Evolutionary conservation across 2,329 filamentous ascomycete genomes (phyloP).

Genomic region (Nothophoma quercina): DNA sequence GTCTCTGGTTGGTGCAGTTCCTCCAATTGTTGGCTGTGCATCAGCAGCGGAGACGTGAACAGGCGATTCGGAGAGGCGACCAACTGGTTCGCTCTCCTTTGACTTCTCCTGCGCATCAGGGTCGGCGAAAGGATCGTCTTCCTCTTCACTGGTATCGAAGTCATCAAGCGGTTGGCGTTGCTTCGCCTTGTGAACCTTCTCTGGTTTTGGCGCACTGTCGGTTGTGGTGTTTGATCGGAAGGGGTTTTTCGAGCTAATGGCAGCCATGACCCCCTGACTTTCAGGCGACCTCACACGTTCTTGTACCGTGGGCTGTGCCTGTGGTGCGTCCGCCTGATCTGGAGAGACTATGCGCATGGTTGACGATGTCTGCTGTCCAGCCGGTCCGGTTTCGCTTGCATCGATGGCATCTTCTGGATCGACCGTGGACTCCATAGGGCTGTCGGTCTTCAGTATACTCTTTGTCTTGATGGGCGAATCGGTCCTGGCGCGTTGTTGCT

Average conservation of each 20-base stretch:
- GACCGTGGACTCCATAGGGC: slow-evolving; percentile 36
- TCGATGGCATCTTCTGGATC: slow-evolving; percentile 16
- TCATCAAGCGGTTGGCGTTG: slow-evolving; percentile 73
- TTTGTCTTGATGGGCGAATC: slow-evolving; percentile 45
- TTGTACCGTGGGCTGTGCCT: slow-evolving; percentile 21
- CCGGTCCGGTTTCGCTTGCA: slow-evolving; percentile 19
- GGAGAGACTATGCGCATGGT: slow-evolving; percentile 47
- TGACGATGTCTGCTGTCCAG: slow-evolving; percentile 29
- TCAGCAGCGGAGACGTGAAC: slow-evolving; percentile 69
- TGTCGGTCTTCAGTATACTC: slow-evolving; percentile 42
- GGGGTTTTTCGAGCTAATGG: slow-evolving; percentile 42
- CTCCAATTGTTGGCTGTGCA: slow-evolving; percentile 45
- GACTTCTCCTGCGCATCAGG: slow-evolving; percentile 45
- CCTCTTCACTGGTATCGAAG: slow-evolving; percentile 66
- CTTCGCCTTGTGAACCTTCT: slow-evolving; percentile 66
- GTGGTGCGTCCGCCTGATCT: slow-evolving; percentile 23
- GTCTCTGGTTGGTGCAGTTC: slow-evolving; percentile 25
- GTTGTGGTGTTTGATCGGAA: slow-evolving; percentile 43
- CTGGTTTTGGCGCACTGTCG: slow-evolving; percentile 60
- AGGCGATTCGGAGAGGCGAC: slow-evolving; percentile 70
- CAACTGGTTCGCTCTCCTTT: slow-evolving; percentile 31
- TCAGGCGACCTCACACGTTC: slow-evolving; percentile 33
- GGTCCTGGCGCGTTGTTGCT: slow-evolving; percentile 40
- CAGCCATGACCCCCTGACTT: slow-evolving; percentile 28
- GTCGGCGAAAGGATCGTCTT: slow-evolving; percentile 54